phyloP scores from a whole-genome alignment of 2,329 filamentous ascomycete species.

The Phialophora verrucosa region DNA sequence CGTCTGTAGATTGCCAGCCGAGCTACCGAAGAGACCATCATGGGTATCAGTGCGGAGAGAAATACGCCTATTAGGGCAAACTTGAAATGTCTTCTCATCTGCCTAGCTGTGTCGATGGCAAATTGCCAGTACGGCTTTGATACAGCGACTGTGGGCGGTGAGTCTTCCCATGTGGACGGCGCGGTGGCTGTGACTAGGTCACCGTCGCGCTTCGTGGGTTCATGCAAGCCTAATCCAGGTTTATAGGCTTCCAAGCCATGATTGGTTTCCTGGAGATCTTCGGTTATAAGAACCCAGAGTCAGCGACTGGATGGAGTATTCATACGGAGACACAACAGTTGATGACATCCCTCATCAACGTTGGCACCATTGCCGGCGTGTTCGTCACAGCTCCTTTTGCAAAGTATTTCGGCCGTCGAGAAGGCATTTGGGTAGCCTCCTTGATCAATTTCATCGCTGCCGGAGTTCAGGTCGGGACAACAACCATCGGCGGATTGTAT shows the following conservation, averaged over 20 bases:
- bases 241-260: slow-evolving; percentile 54
- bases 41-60: slow-evolving; percentile 25
- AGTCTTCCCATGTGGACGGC: neutral
- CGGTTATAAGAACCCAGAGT: slow-evolving; percentile 53
- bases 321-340: slow-evolving; percentile 58
- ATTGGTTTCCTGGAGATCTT: slow-evolving; percentile 59
- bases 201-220: neutral
- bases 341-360: slow-evolving; percentile 58
- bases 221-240: neutral
- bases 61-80: slow-evolving; percentile 37
- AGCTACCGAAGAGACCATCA: slow-evolving; percentile 1
- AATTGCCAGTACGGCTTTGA: slow-evolving; percentile 62
- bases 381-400: slow-evolving; percentile 56
- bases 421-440: slow-evolving; percentile 57
- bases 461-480: slow-evolving; percentile 53
- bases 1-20: neutral
- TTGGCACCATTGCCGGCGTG: slow-evolving; percentile 58
- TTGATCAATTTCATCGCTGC: slow-evolving; percentile 52
- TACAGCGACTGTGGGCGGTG: slow-evolving; percentile 51
- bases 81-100: slow-evolving; percentile 55
- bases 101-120: slow-evolving; percentile 54
- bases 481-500: slow-evolving; percentile 51
- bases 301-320: slow-evolving; percentile 39
- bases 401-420: slow-evolving; percentile 54
- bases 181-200: neutral